phyloP scores from a whole-genome alignment of 2,329 filamentous ascomycete species.

The Rutstroemia sydowiana region DNA sequence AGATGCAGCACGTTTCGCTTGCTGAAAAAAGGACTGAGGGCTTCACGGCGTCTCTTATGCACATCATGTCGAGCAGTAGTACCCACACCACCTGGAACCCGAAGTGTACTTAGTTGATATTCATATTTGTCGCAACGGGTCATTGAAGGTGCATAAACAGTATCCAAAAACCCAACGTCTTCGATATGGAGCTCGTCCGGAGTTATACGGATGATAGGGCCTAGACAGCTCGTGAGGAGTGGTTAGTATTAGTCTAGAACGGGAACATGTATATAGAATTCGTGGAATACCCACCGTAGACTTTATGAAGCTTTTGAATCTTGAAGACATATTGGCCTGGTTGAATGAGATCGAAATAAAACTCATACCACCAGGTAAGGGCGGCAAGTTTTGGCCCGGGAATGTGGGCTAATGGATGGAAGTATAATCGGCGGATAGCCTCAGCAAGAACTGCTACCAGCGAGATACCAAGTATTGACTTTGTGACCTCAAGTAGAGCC shows the following conservation, averaged over 20 bases:
- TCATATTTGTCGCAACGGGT: conserved; percentile 11
- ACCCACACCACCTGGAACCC: not conserved
- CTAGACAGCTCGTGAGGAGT: not conserved
- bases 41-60: conserved; percentile 16
- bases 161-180: conserved; percentile 32
- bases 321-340: conserved; percentile 37
- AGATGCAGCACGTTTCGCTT: conserved; percentile 14
- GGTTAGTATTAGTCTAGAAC: not conserved
- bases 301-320: conserved; percentile 36
- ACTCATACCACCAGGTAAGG: conserved; percentile 27
- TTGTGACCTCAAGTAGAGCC: not conserved
- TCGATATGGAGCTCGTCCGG: conserved; percentile 34
- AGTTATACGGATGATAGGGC: conserved; percentile 31
- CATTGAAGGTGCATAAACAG: conserved; percentile 30
- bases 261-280: not conserved
- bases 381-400: not conserved
- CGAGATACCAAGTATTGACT: not conserved
- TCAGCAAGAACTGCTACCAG: not conserved
- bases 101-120: not conserved
- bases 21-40: conserved; percentile 20
- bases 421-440: not conserved
- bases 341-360: conserved; percentile 37
- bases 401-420: not conserved
- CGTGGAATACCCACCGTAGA: conserved; percentile 27
- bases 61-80: conserved; percentile 13